phyloP scores from a whole-genome alignment of 805 yeast genomes.

The Kluyveromyces lactis region DNA sequence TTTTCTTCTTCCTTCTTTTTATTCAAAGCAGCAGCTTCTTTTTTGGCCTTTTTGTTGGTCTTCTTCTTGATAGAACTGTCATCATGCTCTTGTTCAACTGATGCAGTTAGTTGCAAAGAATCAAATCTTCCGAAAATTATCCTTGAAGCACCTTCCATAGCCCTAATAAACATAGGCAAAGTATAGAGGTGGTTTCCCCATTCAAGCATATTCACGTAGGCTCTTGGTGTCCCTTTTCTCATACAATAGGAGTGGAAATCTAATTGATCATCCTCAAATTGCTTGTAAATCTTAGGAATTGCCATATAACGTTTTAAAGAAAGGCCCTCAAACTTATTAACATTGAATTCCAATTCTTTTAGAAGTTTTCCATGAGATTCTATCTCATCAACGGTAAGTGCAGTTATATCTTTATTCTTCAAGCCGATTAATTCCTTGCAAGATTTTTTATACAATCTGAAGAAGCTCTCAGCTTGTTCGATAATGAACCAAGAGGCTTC shows the following conservation, averaged over 20 bases:
- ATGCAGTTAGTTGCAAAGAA: conserved; percentile 8
- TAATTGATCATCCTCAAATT: conserved; percentile 73
- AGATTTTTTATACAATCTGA: conserved; percentile 42
- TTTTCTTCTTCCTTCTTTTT: conserved; percentile 50
- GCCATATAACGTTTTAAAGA: conserved; percentile 73
- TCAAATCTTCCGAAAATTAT: conserved; percentile 39
- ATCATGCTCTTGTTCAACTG: conserved; percentile 7
- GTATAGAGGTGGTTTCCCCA: conserved; percentile 78
- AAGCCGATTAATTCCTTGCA: conserved; percentile 15
- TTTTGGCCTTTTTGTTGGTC: conserved; percentile 46
- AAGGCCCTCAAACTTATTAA: conserved; percentile 50
- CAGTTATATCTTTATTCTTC: conserved; percentile 5
- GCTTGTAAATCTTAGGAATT: conserved; percentile 57
- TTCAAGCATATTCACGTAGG: conserved; percentile 62
- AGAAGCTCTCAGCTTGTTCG: conserved; percentile 79
- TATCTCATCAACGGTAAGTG: conserved; percentile 13
- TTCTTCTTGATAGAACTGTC: conserved; percentile 13
- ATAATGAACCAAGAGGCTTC: conserved; percentile 86
- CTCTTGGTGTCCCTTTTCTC: conserved; percentile 83
- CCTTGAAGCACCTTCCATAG: conserved; percentile 53
- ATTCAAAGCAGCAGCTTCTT: conserved; percentile 39
- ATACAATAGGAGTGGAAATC: conserved; percentile 93
- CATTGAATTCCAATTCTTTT: conserved; percentile 35
- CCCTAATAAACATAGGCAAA: conserved; percentile 66
- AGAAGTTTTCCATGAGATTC: conserved; percentile 22